Evolutionary conservation across 805 yeast species (phyloP).

Genomic region (Suhomyces sp.): DNA sequence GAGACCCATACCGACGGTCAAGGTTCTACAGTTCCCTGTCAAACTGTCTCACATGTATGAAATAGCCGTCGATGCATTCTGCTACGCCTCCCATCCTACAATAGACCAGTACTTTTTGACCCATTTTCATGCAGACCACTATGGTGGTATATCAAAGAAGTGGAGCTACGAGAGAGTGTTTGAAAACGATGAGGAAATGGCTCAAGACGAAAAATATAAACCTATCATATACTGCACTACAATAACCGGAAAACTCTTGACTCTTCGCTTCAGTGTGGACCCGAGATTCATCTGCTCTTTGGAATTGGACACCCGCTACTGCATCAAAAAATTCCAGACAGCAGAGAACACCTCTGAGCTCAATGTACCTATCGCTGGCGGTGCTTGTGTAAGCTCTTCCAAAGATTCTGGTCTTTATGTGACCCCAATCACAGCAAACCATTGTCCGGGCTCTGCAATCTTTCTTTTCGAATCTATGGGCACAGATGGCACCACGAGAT

Average conservation of each 20-base stretch:
- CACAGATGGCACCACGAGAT: conserved; percentile 18
- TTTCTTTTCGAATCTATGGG: conserved; percentile 59
- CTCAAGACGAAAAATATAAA: conserved; percentile 27
- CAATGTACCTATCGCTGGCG: conserved; percentile 8
- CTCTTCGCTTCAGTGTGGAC: conserved; percentile 53
- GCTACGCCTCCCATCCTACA: conserved; percentile 43
- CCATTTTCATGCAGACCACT: conserved; percentile 94
- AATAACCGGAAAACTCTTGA: conserved; percentile 60
- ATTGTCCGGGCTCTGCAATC: conserved; percentile 93
- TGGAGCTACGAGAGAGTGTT: conserved; percentile 57
- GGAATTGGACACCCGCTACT: conserved; percentile 41
- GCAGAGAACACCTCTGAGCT: not conserved
- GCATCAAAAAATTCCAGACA: conserved; percentile 19
- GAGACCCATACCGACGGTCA: conserved; percentile 52
- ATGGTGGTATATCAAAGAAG: conserved; percentile 74
- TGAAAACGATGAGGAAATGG: conserved; percentile 23
- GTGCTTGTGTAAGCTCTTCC: conserved; percentile 13
- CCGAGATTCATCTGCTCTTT: conserved; percentile 43
- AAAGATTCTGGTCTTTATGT: conserved; percentile 45
- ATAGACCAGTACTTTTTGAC: conserved; percentile 59
- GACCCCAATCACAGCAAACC: conserved; percentile 78
- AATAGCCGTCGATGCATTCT: conserved; percentile 66
- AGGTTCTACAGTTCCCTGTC: conserved; percentile 45
- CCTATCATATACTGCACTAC: conserved; percentile 72
- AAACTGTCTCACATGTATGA: conserved; percentile 24